phyloP scores from a whole-genome alignment of 257 asterid species.

The Solanum bukasovii region DNA sequence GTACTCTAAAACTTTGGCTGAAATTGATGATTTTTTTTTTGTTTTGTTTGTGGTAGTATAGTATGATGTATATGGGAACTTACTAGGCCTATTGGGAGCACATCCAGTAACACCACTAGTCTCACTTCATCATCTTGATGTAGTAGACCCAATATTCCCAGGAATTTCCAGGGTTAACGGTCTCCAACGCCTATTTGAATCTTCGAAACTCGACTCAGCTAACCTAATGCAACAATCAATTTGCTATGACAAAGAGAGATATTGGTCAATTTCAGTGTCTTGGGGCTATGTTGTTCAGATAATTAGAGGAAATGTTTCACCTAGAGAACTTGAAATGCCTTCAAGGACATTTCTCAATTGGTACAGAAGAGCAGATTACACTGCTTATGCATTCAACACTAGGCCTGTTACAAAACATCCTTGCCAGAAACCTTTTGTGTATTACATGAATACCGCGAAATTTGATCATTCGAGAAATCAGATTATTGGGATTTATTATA shows the following conservation, averaged over 20 bases:
- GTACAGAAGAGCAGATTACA: constrained; percentile 60
- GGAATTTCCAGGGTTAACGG: constrained; percentile 27
- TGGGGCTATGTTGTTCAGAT: constrained; percentile 62
- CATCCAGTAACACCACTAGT: constrained; percentile 57
- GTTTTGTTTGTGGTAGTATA: constrained; percentile 6
- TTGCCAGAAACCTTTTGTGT: constrained; percentile 54
- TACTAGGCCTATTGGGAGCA: constrained; percentile 54
- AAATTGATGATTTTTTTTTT: not conserved
- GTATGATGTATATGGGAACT: constrained; percentile 65
- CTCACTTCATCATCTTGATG: constrained; percentile 56
- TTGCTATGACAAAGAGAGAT: constrained; percentile 37
- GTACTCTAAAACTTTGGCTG: not conserved
- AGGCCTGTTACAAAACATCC: constrained; percentile 57
- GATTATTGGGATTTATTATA: constrained; percentile 31
- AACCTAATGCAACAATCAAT: constrained; percentile 62
- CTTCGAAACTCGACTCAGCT: constrained; percentile 41
- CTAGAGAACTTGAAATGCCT: constrained; percentile 67
- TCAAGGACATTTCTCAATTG: constrained; percentile 60
- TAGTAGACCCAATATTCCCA: constrained; percentile 59
- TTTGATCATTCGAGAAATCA: constrained; percentile 19
- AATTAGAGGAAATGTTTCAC: constrained; percentile 51
- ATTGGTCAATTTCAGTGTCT: constrained; percentile 52
- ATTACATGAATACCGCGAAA: constrained; percentile 25
- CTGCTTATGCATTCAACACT: constrained; percentile 58
- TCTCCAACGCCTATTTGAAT: constrained; percentile 25